Conservation (phyloP, 2,329 filamentous ascomycete genomes). For the Xylaria sp. region DNA sequence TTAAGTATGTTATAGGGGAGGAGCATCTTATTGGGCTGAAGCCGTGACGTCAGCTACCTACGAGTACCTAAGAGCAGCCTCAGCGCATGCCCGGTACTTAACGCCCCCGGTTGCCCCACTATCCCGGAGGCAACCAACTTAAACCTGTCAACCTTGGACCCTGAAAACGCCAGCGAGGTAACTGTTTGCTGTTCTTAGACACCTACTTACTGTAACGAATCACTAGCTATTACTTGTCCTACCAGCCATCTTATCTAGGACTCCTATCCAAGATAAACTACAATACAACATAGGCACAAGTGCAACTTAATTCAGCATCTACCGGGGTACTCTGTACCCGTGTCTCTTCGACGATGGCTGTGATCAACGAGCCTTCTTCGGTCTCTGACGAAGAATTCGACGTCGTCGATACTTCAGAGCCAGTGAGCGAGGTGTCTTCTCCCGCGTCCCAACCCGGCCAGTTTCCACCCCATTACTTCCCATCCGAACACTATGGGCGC, state of each 20-base stretch:
- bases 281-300: neutral
- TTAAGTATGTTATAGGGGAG: too few species aligned
- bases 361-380: slow-evolving; percentile 17
- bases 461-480: slow-evolving; percentile 8
- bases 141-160: slow-evolving; percentile 14
- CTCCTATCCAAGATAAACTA: neutral
- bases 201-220: neutral
- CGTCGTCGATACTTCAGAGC: slow-evolving; percentile 27
- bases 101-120: slow-evolving; percentile 1
- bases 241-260: neutral
- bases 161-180: slow-evolving; percentile 4
- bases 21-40: too few species aligned
- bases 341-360: slow-evolving; percentile 18
- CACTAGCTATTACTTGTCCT: neutral
- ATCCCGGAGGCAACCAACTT: slow-evolving; percentile 10
- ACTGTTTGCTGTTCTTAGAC: neutral
- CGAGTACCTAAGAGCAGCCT: too few species aligned
- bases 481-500: slow-evolving; percentile 27
- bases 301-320: neutral
- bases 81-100: neutral
- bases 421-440: slow-evolving; percentile 35
- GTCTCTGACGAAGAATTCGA: slow-evolving; percentile 38
- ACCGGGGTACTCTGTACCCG: neutral
- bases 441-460: slow-evolving; percentile 8
- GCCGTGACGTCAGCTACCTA: too few species aligned